Base-by-base conservation (phyloP, 2,329 filamentous ascomycete genomes). In the Arachnopeziza araneosa region DNA sequence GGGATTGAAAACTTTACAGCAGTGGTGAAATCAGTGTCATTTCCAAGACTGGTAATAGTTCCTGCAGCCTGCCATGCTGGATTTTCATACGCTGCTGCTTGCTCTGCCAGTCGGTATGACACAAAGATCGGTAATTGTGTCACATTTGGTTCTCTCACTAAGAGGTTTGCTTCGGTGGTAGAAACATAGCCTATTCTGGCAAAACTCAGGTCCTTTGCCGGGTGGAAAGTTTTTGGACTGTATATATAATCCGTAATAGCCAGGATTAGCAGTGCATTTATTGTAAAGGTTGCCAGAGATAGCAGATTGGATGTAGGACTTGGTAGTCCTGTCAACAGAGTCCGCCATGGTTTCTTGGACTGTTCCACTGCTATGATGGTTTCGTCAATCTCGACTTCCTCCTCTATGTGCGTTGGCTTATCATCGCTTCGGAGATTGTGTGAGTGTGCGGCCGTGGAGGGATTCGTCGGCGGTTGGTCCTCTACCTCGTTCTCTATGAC, bases 181-280 rank as follows among this genome's bases (percentile, higher is more conserved):
- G 92, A 96, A 26, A 98, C 88, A 72, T 93, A 93, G 24, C 95
- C 95, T 19, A 96, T 78, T 9, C 95, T 84, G 50, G 90, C 90
- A 72, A 99, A 96, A 0, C 92, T 90, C 12, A 96, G 78, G 65
- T 96, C 86, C 26, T 90, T 77, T 24, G 80, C 85, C 3, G 88
- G 85, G 72, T 96, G 81, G 36, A 88, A 82, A 61, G 87, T 73
- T 12, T 85, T 84, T 1, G 89, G 88, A 22, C 89, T 84, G 70
- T 90, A 92, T 17, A 96, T 80, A 49, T 93, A 83, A 73, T 99
- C 95, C 24, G 87, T 80, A 0, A 87, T 83, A 74, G 93, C 83
- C 9, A 83, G 77, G 6, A 91, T 80, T 50, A 95, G 77, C 2
- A 81, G 75, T 21, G 85, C 70, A 72, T 98, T 98, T 72, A 95